A percentile compares a stretch with the other conserved stretches of the same genome.
phyloP scores from a whole-genome alignment of 305 asterid species.

The Ajuga reptans region DNA sequence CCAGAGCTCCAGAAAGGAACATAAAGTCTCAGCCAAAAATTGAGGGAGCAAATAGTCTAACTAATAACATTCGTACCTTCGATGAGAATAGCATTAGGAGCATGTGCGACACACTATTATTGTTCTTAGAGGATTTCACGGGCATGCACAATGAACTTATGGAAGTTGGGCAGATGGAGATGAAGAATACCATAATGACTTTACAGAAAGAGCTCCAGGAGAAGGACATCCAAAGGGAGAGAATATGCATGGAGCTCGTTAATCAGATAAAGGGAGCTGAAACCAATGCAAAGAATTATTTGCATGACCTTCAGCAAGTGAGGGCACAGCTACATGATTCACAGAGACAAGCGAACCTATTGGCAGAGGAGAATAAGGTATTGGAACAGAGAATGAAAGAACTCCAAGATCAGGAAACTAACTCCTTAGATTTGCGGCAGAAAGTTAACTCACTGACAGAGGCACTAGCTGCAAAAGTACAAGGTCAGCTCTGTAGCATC shows the following conservation, averaged over 20 bases:
- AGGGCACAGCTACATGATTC: slow-evolving; percentile 45
- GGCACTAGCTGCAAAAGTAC: slow-evolving; percentile 72
- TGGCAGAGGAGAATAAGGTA: slow-evolving; percentile 48
- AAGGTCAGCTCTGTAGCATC: slow-evolving; percentile 47
- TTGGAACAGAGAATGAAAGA: slow-evolving; percentile 54
- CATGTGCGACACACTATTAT: slow-evolving; percentile 40
- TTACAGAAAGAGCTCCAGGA: slow-evolving; percentile 91
- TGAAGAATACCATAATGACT: slow-evolving; percentile 58
- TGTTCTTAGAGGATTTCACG: slow-evolving; percentile 47
- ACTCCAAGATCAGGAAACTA: slow-evolving; percentile 47
- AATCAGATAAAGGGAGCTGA: slow-evolving; percentile 90
- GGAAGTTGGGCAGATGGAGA: slow-evolving; percentile 64
- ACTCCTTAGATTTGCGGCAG: slow-evolving; percentile 41
- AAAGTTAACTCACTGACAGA: slow-evolving; percentile 56
- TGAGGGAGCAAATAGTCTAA: slow-evolving; percentile 29
- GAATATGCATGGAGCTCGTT: slow-evolving; percentile 67
- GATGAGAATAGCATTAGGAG: slow-evolving; percentile 47
- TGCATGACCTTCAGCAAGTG: slow-evolving; percentile 62
- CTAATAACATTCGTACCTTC: slow-evolving; percentile 23
- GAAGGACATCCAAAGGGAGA: slow-evolving; percentile 80
- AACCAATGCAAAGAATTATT: slow-evolving; percentile 49
- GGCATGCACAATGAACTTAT: slow-evolving; percentile 47
- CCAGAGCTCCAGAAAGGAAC: slow-evolving; percentile 33
- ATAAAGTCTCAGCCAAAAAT: slow-evolving; percentile 27
- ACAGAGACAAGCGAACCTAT: slow-evolving; percentile 39